These are phyloP conservation scores for Punica granatum DNA, from an alignment of 345 rosid genomes.

Conservation along the genomic window DNA sequence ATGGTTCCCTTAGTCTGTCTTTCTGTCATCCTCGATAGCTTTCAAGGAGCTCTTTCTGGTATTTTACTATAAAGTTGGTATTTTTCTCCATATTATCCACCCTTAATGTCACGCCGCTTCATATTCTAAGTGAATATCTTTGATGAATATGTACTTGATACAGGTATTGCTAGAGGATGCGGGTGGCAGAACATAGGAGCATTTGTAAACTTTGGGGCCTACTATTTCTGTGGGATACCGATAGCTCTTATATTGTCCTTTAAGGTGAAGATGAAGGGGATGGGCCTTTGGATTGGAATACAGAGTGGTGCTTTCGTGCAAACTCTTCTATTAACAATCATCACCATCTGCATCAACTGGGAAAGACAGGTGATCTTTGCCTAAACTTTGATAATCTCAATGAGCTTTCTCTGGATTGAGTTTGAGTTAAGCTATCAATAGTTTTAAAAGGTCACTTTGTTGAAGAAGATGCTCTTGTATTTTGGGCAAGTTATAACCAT, in stretches of 20 bases:
- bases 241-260: constrained; percentile 21
- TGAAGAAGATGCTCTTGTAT: too few species aligned
- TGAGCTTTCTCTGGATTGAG: too few species aligned
- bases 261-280: constrained; percentile 14
- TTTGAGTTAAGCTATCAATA: too few species aligned
- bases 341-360: constrained; percentile 19
- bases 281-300: constrained; percentile 29
- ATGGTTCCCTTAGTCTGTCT: constrained; percentile 24
- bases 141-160: too few species aligned
- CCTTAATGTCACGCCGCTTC: too few species aligned
- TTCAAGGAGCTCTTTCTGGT: constrained; percentile 21
- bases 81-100: too few species aligned
- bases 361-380: constrained; percentile 19
- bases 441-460: too few species aligned
- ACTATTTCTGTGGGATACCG: constrained; percentile 25
- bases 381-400: too few species aligned
- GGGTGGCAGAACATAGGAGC: constrained; percentile 38
- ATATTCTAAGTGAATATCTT: neutral
- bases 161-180: constrained; percentile 35
- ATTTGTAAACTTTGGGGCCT: constrained; percentile 28
- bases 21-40: constrained; percentile 25
- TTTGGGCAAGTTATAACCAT: too few species aligned
- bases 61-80: neutral
- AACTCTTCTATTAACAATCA: constrained; percentile 13
- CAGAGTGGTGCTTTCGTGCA: constrained; percentile 9